Evolutionary conservation across 1,284 basidiomycete species (phyloP).

Genomic region (Rhodotorula glutinis): DNA sequence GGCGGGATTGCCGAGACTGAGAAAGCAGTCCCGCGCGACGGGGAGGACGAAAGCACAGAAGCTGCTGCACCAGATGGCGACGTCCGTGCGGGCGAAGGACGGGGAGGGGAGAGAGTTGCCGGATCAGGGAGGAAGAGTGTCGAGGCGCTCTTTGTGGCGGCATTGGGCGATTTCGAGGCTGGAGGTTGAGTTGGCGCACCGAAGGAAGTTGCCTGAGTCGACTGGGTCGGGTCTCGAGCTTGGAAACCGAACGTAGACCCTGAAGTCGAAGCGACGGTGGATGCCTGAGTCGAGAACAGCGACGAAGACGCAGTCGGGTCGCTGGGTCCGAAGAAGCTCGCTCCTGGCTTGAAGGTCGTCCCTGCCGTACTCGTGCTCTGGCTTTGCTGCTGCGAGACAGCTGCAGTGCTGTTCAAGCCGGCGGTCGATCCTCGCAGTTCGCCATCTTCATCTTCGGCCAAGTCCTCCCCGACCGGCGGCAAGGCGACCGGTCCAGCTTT

Average conservation of each 20-base stretch:
- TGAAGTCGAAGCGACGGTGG: background rate
- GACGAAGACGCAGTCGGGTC: conserved; percentile 6
- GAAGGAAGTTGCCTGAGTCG: conserved; percentile 14
- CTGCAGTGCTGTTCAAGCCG: background rate
- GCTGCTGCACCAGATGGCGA: too few relatives aligned
- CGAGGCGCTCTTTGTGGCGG: background rate
- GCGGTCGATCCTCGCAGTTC: too few relatives aligned
- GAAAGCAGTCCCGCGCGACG: conserved; percentile 13
- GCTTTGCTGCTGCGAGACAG: too few relatives aligned
- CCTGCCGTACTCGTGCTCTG: too few relatives aligned
- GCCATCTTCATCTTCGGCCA: background rate
- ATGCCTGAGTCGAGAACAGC: background rate
- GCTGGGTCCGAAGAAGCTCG: conserved; percentile 1
- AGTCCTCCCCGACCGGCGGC: conserved; percentile 11
- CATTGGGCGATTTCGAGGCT: background rate
- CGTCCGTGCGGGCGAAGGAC: background rate
- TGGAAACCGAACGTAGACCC: background rate
- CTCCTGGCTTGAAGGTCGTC: background rate
- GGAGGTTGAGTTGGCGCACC: conserved; percentile 2
- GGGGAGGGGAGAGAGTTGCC: background rate
- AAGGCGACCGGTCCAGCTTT: background rate
- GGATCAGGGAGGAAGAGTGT: background rate
- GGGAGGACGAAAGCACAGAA: background rate
- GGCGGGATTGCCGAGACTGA: background rate
- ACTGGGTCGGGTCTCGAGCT: background rate